phyloP scores from a whole-genome alignment of 176 grass and related monocot species.

The Elymus sibiricus region DNA sequence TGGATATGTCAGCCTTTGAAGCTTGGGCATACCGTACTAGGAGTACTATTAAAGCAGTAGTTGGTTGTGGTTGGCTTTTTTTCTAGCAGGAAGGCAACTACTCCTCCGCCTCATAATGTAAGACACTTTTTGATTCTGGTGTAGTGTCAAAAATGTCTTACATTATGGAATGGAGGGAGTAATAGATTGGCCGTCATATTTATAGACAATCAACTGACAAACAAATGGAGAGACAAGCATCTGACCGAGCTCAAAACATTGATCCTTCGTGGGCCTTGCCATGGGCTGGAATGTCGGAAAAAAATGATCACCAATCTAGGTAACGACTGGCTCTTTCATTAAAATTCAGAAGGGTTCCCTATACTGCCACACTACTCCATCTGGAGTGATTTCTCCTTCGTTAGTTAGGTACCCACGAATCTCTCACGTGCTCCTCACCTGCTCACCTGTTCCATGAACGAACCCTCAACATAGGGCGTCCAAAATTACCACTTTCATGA shows the following conservation, averaged over 20 bases:
- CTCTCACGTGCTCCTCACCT: no score
- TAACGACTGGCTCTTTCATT: constrained; percentile 14
- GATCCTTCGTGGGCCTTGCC: constrained; percentile 86
- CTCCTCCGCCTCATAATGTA: no score
- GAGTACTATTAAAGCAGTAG: neutral
- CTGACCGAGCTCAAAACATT: constrained; percentile 88
- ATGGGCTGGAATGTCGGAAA: constrained; percentile 87
- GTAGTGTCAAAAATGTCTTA: no score
- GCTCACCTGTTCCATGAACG: no score
- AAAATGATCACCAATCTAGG: constrained; percentile 41
- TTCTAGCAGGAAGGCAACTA: neutral
- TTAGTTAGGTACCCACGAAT: no score
- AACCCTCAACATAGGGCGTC: no score
- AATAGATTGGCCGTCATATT: constrained; percentile 62
- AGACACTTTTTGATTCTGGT: no score
- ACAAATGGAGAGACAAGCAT: constrained; percentile 66
- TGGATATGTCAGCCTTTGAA: constrained; percentile 70
- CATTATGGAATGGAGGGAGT: no score
- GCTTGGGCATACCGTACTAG: constrained; percentile 83
- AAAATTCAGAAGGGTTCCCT: neutral
- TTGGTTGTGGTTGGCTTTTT: constrained; percentile 27
- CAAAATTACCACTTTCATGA: no score
- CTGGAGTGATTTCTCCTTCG: no score
- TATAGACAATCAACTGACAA: constrained; percentile 73
- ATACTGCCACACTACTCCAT: no score